These are phyloP conservation scores for Cutaneotrichosporon sp. DNA, from an alignment of 1,284 basidiomycete species.

Conservation along the genomic window DNA sequence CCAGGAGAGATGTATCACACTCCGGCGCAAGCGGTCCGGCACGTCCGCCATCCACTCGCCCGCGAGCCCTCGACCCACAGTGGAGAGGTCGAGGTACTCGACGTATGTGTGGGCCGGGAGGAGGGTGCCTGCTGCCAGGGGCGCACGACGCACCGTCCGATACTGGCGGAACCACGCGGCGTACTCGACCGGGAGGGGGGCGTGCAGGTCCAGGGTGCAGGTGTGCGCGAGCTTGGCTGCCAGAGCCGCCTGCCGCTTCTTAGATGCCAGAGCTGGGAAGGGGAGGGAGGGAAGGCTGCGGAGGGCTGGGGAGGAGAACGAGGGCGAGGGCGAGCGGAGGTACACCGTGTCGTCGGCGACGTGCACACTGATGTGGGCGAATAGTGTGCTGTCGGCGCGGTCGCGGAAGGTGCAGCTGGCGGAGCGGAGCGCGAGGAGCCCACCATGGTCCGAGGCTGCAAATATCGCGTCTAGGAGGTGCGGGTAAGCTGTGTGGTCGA, in stretches of 20 bases:
- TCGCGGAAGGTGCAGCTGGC: not conserved
- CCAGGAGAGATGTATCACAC: too few species aligned
- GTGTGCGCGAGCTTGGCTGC: not conserved
- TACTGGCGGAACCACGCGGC: not conserved
- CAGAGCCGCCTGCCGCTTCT: not conserved
- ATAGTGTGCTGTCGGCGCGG: not conserved
- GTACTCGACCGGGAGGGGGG: not conserved
- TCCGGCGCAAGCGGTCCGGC: too few species aligned
- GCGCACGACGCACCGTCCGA: not conserved
- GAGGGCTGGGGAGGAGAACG: not conserved
- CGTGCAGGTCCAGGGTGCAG: not conserved
- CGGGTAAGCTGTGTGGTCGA: conserved; percentile 15
- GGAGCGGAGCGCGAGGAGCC: conserved; percentile 10
- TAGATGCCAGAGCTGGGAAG: not conserved
- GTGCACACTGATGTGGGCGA: not conserved
- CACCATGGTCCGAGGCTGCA: not conserved
- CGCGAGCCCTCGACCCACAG: too few species aligned
- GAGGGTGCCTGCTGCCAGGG: not conserved
- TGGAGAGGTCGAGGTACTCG: not conserved
- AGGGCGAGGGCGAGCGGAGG: not conserved
- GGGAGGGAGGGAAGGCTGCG: not conserved
- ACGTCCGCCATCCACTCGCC: too few species aligned
- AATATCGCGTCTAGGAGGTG: conserved; percentile 15
- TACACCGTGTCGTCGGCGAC: not conserved
- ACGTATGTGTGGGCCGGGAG: not conserved